Evolutionary conservation across 1,284 basidiomycete species (phyloP).

Genomic region (Volvariella surrecta): DNA sequence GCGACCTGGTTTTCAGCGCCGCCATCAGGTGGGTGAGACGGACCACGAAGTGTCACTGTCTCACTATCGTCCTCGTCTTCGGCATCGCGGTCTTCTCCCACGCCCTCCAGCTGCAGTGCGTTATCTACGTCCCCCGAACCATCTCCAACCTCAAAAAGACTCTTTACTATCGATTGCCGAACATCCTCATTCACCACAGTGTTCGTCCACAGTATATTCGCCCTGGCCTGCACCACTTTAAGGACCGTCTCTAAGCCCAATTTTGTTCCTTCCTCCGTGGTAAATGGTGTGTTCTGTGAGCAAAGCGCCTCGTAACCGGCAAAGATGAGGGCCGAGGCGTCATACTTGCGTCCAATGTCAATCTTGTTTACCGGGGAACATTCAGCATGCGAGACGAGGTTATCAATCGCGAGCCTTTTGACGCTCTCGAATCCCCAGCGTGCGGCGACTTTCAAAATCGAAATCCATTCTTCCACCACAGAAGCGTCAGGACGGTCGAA

Average conservation of each 20-base stretch:
- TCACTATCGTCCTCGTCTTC: too few relatives aligned
- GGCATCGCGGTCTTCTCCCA: too few relatives aligned
- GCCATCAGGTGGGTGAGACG: too few relatives aligned
- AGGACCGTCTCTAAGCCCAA: not conserved
- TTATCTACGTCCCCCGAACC: too few relatives aligned
- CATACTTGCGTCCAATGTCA: slow-evolving; percentile 1
- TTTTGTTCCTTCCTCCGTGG: not conserved
- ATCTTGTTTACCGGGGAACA: not conserved
- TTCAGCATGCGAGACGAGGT: not conserved
- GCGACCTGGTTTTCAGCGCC: too few relatives aligned
- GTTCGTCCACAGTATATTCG: too few relatives aligned
- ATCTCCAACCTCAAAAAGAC: too few relatives aligned
- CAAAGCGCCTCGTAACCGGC: not conserved
- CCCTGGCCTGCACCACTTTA: not conserved
- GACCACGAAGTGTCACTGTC: too few relatives aligned
- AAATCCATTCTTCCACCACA: not conserved
- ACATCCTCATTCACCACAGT: too few relatives aligned
- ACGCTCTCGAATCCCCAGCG: not conserved
- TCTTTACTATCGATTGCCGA: too few relatives aligned
- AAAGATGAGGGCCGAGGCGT: not conserved
- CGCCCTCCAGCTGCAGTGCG: too few relatives aligned
- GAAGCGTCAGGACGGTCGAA: not conserved
- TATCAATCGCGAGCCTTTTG: not conserved
- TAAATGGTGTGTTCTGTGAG: not conserved
- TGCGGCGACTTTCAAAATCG: not conserved